These are phyloP conservation scores for Tolypocladium ovalisporum DNA, from an alignment of 2,329 filamentous ascomycete genomes.

Conservation along the genomic window DNA sequence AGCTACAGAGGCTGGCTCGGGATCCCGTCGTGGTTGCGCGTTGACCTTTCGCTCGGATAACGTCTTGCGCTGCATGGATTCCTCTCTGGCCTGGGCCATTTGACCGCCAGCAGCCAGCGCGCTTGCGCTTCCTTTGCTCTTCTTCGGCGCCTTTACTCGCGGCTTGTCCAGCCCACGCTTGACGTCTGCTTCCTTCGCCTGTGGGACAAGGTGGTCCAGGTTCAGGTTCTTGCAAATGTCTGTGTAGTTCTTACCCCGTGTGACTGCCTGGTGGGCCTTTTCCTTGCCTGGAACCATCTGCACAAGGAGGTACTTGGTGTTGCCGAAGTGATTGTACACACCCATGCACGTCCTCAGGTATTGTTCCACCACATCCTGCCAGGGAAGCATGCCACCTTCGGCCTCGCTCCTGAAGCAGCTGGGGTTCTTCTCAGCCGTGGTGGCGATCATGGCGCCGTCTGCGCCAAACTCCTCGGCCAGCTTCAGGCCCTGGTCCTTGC, in stretches of 20 bases:
- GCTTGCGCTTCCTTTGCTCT: conserved; percentile 21
- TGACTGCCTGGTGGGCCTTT: conserved; percentile 49
- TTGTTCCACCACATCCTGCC: conserved; percentile 65
- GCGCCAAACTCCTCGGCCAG: conserved; percentile 72
- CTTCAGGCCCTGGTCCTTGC: conserved; percentile 57
- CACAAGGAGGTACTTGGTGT: conserved; percentile 83
- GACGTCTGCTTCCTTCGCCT: conserved; percentile 56
- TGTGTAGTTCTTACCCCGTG: conserved; percentile 57
- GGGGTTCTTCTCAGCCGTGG: conserved; percentile 80
- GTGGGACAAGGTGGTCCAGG: conserved; percentile 49
- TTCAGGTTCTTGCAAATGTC: conserved; percentile 56
- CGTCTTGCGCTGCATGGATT: conserved; percentile 19
- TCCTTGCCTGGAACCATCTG: conserved; percentile 80
- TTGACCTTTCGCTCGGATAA: conserved; percentile 22
- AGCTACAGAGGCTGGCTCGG: conserved; percentile 13
- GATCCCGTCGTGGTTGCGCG: conserved; percentile 7
- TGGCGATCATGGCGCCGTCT: conserved; percentile 96
- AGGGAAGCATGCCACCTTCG: conserved; percentile 60
- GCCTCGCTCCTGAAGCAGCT: conserved; percentile 67
- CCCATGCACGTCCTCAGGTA: conserved; percentile 66
- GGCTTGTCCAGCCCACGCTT: conserved; percentile 48
- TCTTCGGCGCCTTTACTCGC: conserved; percentile 17
- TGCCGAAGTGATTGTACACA: conserved; percentile 77
- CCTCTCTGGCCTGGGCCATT: conserved; percentile 26
- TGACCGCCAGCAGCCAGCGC: conserved; percentile 39